A percentile compares a stretch with the other conserved stretches of the same genome.
Evolutionary conservation across 495 filamentous ascomycete species (phyloP).

Genomic region (Hyphodiscus hymeniophilus): DNA sequence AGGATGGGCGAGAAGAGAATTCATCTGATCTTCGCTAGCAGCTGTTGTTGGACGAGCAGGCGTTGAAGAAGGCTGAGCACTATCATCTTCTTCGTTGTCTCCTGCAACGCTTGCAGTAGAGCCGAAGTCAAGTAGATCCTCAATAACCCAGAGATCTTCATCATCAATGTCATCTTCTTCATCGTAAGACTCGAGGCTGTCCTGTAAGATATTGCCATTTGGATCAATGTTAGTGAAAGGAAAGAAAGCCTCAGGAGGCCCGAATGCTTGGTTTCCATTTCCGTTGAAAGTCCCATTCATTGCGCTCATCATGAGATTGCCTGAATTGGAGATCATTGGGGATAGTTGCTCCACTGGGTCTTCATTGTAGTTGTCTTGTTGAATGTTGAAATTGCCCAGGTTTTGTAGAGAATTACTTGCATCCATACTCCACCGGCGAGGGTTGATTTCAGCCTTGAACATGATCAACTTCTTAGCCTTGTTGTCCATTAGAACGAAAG

Average conservation of each 20-base stretch:
- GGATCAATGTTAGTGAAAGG: conserved; percentile 52
- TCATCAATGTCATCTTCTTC: conserved; percentile 53
- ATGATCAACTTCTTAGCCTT: conserved; percentile 66
- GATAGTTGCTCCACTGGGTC: conserved; percentile 32
- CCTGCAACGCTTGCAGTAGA: conserved; percentile 46
- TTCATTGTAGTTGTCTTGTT: conserved; percentile 31
- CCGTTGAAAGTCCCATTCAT: conserved; percentile 39
- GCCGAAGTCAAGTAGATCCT: conserved; percentile 67
- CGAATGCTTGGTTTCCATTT: conserved; percentile 57
- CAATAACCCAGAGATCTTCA: conserved; percentile 55
- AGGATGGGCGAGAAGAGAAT: conserved; percentile 49
- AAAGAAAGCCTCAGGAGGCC: conserved; percentile 72
- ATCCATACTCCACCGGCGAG: not conserved
- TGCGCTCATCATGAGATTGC: conserved; percentile 70
- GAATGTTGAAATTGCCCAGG: not conserved
- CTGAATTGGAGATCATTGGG: conserved; percentile 59
- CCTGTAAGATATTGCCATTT: conserved; percentile 37
- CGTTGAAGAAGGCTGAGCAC: conserved; percentile 40
- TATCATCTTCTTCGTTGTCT: conserved; percentile 27
- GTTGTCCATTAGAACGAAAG: conserved; percentile 64
- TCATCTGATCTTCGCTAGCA: conserved; percentile 41
- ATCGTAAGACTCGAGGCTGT: conserved; percentile 28
- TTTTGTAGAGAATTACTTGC: conserved; percentile 11
- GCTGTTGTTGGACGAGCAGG: conserved; percentile 42
- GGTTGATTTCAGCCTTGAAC: conserved; percentile 28